Evolutionary conservation across 1,139 yeast genomes (phyloP), one percentile per base, ranked within the genome.

Genomic region (Geotrichum aggregatum): DNA sequence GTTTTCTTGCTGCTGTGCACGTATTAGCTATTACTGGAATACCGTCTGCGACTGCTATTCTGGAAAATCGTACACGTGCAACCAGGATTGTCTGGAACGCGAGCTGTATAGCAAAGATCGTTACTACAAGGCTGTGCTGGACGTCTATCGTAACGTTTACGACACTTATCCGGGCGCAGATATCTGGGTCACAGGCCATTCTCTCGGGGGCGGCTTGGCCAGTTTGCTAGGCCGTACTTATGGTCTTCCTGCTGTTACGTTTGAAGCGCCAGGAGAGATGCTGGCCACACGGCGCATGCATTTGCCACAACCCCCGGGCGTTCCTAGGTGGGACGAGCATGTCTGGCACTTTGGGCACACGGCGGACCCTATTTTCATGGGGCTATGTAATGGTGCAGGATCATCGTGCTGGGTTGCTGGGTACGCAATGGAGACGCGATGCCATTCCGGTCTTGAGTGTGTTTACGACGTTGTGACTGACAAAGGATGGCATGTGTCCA

Each of bases 311-410:
- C 95, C 97, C 1, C 98, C 98, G 0, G 96, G 96, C 0, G 68
- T 88, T 18, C 95, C 98, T 0, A 71, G 75, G 16, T 79, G 83
- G 63, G 73, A 79, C 68, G 97, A 91, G 63, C 84, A 88, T 59
- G 79, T 94, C 18, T 92, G 96, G 95, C 97, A 94, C 66, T 72
- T 92, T 66, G 98, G 98, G 5, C 92, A 92, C 66, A 92, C 95
- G 1, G 98, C 96, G 0, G 99, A 92, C 66, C 99, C 99, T 1
- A 87, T 92, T 4, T 92, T 76, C 63, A 86, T 91, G 95, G 99
- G 99, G 0, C 91, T 88, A 5, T 92, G 98, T 67, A 89, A 87
- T 64, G 99, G 99, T 3, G 95, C 95, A 0, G 83, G 94, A 7
- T 85, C 95, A 1, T 71, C 92, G 3, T 92, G 99, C 68, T 84